Evolutionary conservation across 495 filamentous ascomycete genomes (phyloP).

Genomic region (Penicillium bovifimosum): DNA sequence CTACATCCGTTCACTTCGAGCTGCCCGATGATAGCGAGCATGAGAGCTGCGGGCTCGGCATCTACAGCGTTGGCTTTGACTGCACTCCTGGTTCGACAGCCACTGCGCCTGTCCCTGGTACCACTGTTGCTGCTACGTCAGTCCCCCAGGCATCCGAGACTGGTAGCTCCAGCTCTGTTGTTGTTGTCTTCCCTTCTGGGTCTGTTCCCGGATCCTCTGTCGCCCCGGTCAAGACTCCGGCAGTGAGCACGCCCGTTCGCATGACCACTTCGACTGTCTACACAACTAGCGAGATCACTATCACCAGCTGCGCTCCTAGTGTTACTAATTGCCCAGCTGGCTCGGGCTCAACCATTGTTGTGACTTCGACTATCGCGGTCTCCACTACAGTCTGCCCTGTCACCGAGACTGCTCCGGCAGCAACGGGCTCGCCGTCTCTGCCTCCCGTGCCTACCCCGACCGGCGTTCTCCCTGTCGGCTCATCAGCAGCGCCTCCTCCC

Average conservation of each 20-base stretch:
- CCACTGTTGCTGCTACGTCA: slow-evolving; percentile 1
- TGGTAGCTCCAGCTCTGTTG: neutral
- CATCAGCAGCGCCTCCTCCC: neutral
- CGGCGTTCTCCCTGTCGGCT: neutral
- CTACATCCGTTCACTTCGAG: slow-evolving; percentile 69
- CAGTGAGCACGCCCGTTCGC: slow-evolving; percentile 7
- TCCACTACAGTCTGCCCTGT: slow-evolving; percentile 58
- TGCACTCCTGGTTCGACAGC: slow-evolving; percentile 53
- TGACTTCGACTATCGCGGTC: slow-evolving; percentile 50
- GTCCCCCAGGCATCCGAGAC: slow-evolving; percentile 5
- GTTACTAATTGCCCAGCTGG: slow-evolving; percentile 54
- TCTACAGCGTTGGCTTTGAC: slow-evolving; percentile 76
- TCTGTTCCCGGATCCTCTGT: slow-evolving; percentile 2
- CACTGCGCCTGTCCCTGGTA: slow-evolving; percentile 6
- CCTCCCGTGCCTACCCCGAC: slow-evolving; percentile 6
- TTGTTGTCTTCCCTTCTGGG: neutral
- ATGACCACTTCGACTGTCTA: slow-evolving; percentile 33
- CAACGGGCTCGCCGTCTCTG: neutral
- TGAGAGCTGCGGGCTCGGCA: slow-evolving; percentile 59
- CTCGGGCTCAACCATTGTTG: slow-evolving; percentile 43
- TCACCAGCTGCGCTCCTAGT: slow-evolving; percentile 51
- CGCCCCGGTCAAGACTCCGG: slow-evolving; percentile 11
- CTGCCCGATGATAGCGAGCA: slow-evolving; percentile 53
- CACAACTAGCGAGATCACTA: slow-evolving; percentile 51
- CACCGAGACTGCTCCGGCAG: slow-evolving; percentile 26